Percentiles rank a stretch among this genome's conserved stretches.
phyloP scores from a whole-genome alignment of 495 filamentous ascomycete genomes.

The Penicillium daleae region DNA sequence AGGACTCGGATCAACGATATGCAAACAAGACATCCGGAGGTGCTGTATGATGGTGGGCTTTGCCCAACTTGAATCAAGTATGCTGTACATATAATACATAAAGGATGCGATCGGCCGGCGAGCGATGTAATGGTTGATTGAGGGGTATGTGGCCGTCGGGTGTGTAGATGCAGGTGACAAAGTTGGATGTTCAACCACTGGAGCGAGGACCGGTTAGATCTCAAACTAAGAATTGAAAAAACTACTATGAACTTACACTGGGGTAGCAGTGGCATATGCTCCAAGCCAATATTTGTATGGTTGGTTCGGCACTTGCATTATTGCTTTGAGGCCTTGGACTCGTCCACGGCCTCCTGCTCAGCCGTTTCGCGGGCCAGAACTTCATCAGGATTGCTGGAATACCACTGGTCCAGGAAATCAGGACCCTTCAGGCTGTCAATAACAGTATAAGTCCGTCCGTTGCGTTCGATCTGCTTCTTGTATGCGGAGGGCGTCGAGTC shows the following conservation, averaged over 20 bases:
- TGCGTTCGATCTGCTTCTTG: constrained; percentile 36
- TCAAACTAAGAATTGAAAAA: background rate
- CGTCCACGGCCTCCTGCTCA: constrained; percentile 22
- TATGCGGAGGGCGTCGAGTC: constrained; percentile 43
- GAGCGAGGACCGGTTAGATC: background rate
- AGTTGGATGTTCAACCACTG: background rate
- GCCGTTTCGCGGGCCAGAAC: constrained; percentile 34
- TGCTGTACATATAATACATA: constrained; percentile 37
- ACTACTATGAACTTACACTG: background rate
- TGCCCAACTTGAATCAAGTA: constrained; percentile 19
- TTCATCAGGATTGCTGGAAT: constrained; percentile 39
- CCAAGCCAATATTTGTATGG: background rate
- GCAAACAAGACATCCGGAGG: background rate
- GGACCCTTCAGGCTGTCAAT: constrained; percentile 38
- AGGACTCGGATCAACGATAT: background rate
- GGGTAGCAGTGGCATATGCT: background rate
- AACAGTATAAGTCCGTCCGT: constrained; percentile 30
- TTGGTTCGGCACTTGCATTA: background rate
- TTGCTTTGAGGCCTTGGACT: constrained; percentile 2
- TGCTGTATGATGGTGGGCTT: constrained; percentile 4
- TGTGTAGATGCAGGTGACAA: constrained; percentile 4
- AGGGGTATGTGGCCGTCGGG: constrained; percentile 2
- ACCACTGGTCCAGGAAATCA: constrained; percentile 49
- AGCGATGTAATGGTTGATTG: constrained; percentile 22
- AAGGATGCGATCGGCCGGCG: constrained; percentile 29